Conservation (phyloP, 495 filamentous ascomycete species). For the Xylaria palmicola region DNA sequence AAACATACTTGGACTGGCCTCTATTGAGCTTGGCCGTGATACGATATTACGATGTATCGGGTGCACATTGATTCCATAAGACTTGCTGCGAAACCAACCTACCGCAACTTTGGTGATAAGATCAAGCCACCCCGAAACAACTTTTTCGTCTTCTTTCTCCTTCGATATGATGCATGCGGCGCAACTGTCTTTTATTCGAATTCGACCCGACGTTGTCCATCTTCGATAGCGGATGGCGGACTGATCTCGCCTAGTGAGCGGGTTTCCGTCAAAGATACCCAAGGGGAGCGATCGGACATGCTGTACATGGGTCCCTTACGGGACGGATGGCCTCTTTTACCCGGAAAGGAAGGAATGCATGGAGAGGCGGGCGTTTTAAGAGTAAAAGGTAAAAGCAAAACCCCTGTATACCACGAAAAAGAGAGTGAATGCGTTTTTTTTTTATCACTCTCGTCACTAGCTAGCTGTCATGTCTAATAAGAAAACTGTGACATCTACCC, state of each 20-base stretch:
- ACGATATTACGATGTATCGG: background rate
- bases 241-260: conserved; percentile 3
- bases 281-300: background rate
- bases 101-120: background rate
- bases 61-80: background rate
- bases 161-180: conserved; percentile 2
- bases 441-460: background rate
- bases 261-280: conserved; percentile 9
- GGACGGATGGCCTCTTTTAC: background rate
- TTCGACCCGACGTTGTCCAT: background rate
- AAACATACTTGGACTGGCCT: background rate
- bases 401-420: conserved; percentile 3
- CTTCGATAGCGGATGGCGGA: background rate
- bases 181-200: conserved; percentile 5
- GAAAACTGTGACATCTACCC: background rate
- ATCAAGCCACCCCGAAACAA: background rate
- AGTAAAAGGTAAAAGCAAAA: background rate
- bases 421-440: background rate
- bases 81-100: background rate
- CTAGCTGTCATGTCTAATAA: background rate
- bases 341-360: background rate
- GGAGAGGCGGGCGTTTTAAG: background rate
- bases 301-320: background rate
- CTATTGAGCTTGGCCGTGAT: background rate
- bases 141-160: background rate